Conservation (phyloP, 148 eudicot species). For the Vaccinium darrowii region DNA sequence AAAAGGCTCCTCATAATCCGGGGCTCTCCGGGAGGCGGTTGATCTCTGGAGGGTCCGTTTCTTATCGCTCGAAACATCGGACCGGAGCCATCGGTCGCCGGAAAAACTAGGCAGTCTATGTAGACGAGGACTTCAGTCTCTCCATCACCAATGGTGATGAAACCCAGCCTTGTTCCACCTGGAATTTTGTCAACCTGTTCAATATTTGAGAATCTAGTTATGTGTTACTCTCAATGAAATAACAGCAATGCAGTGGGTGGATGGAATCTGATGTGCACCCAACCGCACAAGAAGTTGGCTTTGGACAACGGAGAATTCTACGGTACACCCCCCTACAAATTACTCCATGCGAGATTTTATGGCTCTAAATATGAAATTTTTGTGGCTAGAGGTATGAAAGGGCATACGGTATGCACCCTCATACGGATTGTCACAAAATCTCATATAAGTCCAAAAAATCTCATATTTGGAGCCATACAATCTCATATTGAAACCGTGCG, state of each 20-base stretch:
- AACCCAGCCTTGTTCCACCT: conserved; percentile 83
- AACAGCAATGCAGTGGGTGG: neutral
- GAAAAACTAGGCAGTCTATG: conserved; percentile 74
- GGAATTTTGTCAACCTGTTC: conserved; percentile 85
- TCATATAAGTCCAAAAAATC: no score
- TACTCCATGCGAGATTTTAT: no score
- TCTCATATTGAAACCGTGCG: no score
- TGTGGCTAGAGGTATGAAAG: no score
- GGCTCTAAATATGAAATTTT: no score
- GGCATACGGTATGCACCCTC: no score
- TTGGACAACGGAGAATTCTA: neutral
- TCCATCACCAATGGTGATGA: conserved; percentile 67
- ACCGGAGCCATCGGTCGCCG: conserved; percentile 38
- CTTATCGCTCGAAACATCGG: conserved; percentile 71
- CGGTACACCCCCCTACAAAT: no score
- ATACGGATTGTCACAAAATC: no score
- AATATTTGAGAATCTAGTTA: neutral
- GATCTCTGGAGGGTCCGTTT: conserved; percentile 56
- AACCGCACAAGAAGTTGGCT: neutral
- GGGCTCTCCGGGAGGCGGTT: conserved; percentile 80
- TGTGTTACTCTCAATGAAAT: neutral
- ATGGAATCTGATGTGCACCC: neutral
- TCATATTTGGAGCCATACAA: no score
- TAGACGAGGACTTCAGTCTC: conserved; percentile 55
- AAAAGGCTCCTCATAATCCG: conserved; percentile 88